Evolutionary conservation across 768 basidiomycete genomes (phyloP).

Genomic region (Kwoniella europaea): DNA sequence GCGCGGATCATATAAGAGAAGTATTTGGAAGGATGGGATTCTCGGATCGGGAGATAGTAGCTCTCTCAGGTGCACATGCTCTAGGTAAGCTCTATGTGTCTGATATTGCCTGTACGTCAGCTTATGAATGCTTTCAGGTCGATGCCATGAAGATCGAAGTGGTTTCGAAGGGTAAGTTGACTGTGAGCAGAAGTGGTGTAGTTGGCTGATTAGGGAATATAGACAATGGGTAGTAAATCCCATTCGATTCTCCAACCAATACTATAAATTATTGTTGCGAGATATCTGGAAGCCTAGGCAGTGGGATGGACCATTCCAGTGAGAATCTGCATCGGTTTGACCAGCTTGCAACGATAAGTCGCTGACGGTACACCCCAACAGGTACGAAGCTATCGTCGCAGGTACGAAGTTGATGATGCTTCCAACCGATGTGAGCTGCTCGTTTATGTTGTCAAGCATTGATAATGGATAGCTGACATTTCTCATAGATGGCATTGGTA

Average conservation of each 20-base stretch:
- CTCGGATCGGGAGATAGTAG: conserved; percentile 58
- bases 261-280: conserved; percentile 55
- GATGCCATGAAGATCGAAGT: conserved; percentile 57
- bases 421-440: conserved; percentile 54
- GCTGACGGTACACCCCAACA: conserved; percentile 14
- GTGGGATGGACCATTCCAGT: conserved; percentile 59
- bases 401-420: conserved; percentile 59
- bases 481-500: conserved; percentile 54
- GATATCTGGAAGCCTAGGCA: conserved; percentile 55
- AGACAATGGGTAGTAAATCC: conserved; percentile 59
- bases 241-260: conserved; percentile 58
- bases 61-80: conserved; percentile 57
- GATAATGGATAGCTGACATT: conserved; percentile 17
- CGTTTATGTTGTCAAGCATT: not conserved
- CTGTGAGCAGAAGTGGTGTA: not conserved
- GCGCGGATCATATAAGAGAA: conserved; percentile 55
- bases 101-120: not conserved
- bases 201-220: not conserved
- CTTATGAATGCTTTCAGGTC: conserved; percentile 24
- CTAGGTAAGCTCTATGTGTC: conserved; percentile 36
- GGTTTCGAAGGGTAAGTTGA: conserved; percentile 57
- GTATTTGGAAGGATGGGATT: conserved; percentile 58
- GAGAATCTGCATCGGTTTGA: conserved; percentile 7
- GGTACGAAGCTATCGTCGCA: conserved; percentile 55
- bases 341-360: not conserved